These are phyloP conservation scores for Symbiodinium natans DNA, from an alignment of 73 alveolate genomes.

Conservation along the genomic window DNA sequence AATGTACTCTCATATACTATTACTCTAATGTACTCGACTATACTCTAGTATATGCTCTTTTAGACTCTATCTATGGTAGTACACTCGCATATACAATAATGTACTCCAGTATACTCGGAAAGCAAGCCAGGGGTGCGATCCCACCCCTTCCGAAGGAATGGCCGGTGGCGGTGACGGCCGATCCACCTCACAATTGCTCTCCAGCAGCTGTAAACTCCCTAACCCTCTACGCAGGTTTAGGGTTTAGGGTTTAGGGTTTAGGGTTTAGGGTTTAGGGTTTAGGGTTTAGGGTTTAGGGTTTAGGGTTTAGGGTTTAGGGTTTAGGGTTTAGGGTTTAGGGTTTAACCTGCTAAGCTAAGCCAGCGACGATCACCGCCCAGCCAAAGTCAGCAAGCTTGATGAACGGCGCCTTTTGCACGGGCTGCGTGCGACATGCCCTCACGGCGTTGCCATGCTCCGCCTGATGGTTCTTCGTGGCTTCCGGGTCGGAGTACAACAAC, in stretches of 20 bases:
- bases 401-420: conserved; percentile 13
- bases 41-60: no score
- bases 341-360: background rate
- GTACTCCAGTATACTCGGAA: background rate
- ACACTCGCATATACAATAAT: background rate
- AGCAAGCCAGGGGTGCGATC: conserved; percentile 13
- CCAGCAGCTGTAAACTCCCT: no score
- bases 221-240: no score
- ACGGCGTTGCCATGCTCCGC: background rate
- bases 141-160: conserved; percentile 71
- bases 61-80: no score
- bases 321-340: no score
- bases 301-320: no score
- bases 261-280: no score
- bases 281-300: no score
- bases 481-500: conserved; percentile 17
- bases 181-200: conserved; percentile 7
- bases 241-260: no score
- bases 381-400: conserved; percentile 56
- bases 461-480: conserved; percentile 12
- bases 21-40: no score
- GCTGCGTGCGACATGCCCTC: no score
- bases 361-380: conserved; percentile 20
- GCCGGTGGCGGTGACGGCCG: conserved; percentile 31
- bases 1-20: no score